phyloP scores from a whole-genome alignment of 140 eudicot species.

The Senecio squalidus region DNA sequence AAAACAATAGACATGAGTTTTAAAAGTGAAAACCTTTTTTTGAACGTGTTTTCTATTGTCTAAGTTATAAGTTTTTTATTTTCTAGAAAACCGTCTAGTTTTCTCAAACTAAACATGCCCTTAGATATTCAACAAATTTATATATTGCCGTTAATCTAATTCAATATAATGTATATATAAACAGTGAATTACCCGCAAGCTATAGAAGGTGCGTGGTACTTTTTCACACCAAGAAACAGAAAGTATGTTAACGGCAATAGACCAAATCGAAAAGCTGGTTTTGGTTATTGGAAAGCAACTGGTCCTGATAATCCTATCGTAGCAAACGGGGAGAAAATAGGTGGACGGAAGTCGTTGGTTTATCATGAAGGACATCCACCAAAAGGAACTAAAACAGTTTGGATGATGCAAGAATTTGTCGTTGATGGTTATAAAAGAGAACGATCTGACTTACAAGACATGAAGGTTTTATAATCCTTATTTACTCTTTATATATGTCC shows the following conservation, averaged over 20 bases:
- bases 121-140: no score
- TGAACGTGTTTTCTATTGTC: no score
- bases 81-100: no score
- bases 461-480: neutral
- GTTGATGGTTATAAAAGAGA: neutral
- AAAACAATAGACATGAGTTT: no score
- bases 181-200: constrained; percentile 12
- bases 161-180: neutral
- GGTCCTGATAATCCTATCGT: neutral
- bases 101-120: no score
- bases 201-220: constrained; percentile 15
- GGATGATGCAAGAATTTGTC: constrained; percentile 26
- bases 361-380: constrained; percentile 18
- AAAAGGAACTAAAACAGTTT: constrained; percentile 6
- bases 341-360: constrained; percentile 9
- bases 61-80: no score
- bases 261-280: constrained; percentile 9
- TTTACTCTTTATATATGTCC: neutral
- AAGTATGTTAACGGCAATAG: constrained; percentile 13
- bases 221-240: constrained; percentile 20
- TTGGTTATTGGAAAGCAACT: constrained; percentile 25
- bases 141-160: neutral
- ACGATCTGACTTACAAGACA: neutral
- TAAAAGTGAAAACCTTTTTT: no score
- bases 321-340: constrained; percentile 1